phyloP scores from a whole-genome alignment of 768 basidiomycete species.

The Floccularia luteovirens region DNA sequence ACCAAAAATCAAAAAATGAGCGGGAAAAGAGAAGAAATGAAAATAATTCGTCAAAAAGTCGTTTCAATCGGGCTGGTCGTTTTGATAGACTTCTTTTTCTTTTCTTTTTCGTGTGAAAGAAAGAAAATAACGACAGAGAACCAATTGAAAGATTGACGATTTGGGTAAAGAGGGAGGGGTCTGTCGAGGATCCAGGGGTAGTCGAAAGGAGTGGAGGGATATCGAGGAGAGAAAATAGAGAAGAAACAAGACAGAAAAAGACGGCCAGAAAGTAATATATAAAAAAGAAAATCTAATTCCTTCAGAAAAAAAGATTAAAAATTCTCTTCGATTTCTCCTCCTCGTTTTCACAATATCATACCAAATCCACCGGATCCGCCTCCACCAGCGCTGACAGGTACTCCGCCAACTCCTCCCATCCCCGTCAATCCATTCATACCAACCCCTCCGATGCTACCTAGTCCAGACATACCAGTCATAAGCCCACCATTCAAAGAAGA shows the following conservation, averaged over 20 bases:
- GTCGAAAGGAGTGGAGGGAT: not conserved
- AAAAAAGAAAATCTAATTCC: too few relatives aligned
- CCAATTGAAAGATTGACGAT: too few relatives aligned
- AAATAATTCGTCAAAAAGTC: too few relatives aligned
- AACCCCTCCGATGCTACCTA: not conserved
- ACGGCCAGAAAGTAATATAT: too few relatives aligned
- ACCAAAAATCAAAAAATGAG: too few relatives aligned
- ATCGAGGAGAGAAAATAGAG: not conserved
- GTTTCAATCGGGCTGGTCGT: too few relatives aligned
- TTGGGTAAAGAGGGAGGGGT: not conserved
- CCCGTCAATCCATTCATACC: not conserved
- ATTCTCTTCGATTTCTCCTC: not conserved
- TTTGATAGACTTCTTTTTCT: too few relatives aligned
- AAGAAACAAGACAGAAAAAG: not conserved
- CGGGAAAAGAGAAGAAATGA: too few relatives aligned
- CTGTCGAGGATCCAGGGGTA: not conserved
- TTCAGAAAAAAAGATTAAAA: not conserved
- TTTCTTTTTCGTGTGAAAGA: too few relatives aligned
- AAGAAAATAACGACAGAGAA: too few relatives aligned
- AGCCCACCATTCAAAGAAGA: constrained; percentile 1
- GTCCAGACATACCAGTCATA: not conserved
- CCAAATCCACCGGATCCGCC: not conserved
- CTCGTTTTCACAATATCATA: constrained; percentile 1
- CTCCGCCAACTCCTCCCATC: not conserved
- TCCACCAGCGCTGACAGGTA: constrained; percentile 1